Percentiles rank a stretch among this genome's conserved stretches.
Conservation (phyloP, 2,329 filamentous ascomycete genomes). For the Chaetomiaceae sp. region DNA sequence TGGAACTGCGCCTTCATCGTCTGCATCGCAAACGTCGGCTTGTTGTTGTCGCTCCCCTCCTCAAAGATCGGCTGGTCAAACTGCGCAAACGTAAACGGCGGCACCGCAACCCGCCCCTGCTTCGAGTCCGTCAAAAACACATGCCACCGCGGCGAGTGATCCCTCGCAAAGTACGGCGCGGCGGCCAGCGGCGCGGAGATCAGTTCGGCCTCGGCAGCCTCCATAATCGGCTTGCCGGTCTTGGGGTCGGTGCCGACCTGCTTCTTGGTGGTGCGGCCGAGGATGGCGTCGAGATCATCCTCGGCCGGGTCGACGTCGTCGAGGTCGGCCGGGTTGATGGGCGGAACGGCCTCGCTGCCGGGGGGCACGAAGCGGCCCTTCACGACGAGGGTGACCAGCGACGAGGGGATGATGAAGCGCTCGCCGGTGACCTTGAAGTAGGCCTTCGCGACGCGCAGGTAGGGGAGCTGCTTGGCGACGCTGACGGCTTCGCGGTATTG, state of each 20-base stretch:
- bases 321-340: constrained; percentile 70
- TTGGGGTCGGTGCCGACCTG: constrained; percentile 57
- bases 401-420: constrained; percentile 83
- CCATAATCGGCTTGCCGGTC: constrained; percentile 44
- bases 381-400: constrained; percentile 87
- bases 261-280: constrained; percentile 69
- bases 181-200: constrained; percentile 79
- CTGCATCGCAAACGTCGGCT: constrained; percentile 87
- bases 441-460: constrained; percentile 77
- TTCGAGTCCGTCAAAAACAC: constrained; percentile 92
- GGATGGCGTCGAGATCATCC: constrained; percentile 79
- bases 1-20: constrained; percentile 97
- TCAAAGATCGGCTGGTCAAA: constrained; percentile 88
- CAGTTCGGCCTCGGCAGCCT: constrained; percentile 49
- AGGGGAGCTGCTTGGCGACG: constrained; percentile 78
- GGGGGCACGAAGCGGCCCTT: constrained; percentile 93
- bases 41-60: constrained; percentile 64
- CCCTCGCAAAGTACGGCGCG: constrained; percentile 83
- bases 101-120: constrained; percentile 92
- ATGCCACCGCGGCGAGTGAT: constrained; percentile 87
- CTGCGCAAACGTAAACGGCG: constrained; percentile 87
- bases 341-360: constrained; percentile 67
- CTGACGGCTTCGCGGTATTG: constrained; percentile 70
- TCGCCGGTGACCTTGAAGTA: constrained; percentile 99
- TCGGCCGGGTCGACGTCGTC: constrained; percentile 90